Conservation (phyloP, 495 filamentous ascomycete genomes). For the Aspergillus cristatus region DNA sequence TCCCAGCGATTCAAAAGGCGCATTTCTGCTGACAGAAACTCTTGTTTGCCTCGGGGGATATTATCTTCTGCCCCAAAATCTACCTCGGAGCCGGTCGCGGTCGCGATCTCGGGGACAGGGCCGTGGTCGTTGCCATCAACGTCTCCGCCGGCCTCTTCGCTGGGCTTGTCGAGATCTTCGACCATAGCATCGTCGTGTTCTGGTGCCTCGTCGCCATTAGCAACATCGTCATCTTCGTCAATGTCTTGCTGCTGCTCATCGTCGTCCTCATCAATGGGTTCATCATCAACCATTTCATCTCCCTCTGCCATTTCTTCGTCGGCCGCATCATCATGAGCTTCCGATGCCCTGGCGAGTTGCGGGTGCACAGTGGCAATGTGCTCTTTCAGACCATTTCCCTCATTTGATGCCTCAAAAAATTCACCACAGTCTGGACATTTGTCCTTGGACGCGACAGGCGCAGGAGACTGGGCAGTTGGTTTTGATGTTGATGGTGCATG, state of each 20-base stretch:
- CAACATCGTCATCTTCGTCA: slow-evolving; percentile 9
- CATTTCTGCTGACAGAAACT: slow-evolving; percentile 37
- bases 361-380: slow-evolving; percentile 29
- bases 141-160: slow-evolving; percentile 12
- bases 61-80: slow-evolving; percentile 34
- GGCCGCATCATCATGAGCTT: slow-evolving; percentile 15
- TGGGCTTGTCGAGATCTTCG: slow-evolving; percentile 13
- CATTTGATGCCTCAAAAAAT: slow-evolving; percentile 19
- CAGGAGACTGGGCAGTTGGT: slow-evolving; percentile 28
- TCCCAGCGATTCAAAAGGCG: slow-evolving; percentile 53
- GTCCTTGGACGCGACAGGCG: slow-evolving; percentile 13
- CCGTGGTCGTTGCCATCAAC: slow-evolving; percentile 7
- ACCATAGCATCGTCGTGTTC: slow-evolving; percentile 17
- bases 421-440: slow-evolving; percentile 35
- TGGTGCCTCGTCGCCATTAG: slow-evolving; percentile 5
- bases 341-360: slow-evolving; percentile 14
- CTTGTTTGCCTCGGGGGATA: slow-evolving; percentile 10
- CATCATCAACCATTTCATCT: slow-evolving; percentile 2
- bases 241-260: slow-evolving; percentile 8
- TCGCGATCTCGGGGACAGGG: slow-evolving; percentile 11
- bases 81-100: slow-evolving; percentile 24
- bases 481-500: slow-evolving; percentile 29
- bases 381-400: slow-evolving; percentile 21
- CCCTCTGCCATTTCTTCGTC: slow-evolving; percentile 7
- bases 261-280: slow-evolving; percentile 7